phyloP scores from a whole-genome alignment of 1,284 basidiomycete species.

The Puccinia horiana region DNA sequence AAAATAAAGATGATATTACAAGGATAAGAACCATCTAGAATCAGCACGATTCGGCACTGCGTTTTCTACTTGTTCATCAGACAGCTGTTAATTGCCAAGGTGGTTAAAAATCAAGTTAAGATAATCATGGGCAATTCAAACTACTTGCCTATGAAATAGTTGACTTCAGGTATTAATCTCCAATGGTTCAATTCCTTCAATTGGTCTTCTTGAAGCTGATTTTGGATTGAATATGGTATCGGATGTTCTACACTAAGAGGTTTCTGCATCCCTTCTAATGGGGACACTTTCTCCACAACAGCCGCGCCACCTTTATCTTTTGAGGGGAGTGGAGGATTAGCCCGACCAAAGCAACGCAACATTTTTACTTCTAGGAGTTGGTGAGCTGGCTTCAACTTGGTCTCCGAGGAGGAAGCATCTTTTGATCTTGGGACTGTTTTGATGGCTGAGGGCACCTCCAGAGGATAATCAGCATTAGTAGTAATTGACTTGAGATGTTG shows the following conservation, averaged over 20 bases:
- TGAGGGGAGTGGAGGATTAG: neutral
- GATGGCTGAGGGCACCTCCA: neutral
- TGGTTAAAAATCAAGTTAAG: neutral
- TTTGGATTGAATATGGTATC: neutral
- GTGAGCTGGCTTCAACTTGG: neutral
- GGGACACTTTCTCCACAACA: neutral
- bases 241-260: neutral
- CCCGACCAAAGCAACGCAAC: neutral
- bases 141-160: neutral
- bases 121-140: neutral
- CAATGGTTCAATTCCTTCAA: neutral
- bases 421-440: neutral
- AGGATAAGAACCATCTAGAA: neutral
- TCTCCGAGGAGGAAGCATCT: neutral
- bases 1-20: neutral
- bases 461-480: neutral
- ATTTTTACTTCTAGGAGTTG: neutral
- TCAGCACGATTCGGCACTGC: neutral
- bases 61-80: neutral
- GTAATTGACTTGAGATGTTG: neutral
- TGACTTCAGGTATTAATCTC: neutral
- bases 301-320: neutral
- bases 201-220: neutral
- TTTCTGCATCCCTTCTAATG: neutral
- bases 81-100: neutral